Conservation (phyloP, 75 land plant species). For the Selaginella tamariscina region DNA sequence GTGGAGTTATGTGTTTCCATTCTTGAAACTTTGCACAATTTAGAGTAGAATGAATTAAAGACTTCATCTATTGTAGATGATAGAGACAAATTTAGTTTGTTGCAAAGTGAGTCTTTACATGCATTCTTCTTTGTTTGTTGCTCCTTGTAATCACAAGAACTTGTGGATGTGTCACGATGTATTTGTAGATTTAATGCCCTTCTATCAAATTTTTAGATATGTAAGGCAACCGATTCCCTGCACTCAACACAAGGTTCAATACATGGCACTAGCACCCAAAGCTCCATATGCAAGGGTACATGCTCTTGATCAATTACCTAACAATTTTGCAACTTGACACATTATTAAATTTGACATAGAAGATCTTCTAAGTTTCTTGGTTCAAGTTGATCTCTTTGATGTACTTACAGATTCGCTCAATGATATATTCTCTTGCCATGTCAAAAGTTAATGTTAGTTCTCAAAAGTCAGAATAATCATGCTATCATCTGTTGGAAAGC, state of each 20-base stretch:
- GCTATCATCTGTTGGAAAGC: no score
- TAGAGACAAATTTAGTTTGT: not conserved
- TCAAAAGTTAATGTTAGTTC: no score
- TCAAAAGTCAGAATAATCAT: no score
- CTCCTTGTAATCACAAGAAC: not conserved
- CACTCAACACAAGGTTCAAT: constrained; percentile 3
- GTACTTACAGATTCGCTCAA: no score
- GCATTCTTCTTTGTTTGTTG: not conserved
- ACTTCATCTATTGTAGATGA: not conserved
- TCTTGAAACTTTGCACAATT: not conserved
- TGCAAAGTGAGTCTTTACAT: not conserved
- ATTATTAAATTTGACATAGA: no score
- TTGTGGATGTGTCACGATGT: not conserved
- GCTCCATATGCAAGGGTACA: no score
- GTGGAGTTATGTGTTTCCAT: not conserved
- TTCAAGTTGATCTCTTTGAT: no score
- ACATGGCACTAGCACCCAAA: not conserved
- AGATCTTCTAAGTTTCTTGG: no score
- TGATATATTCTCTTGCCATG: no score
- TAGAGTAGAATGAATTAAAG: not conserved
- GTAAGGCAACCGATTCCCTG: not conserved
- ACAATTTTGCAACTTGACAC: no score
- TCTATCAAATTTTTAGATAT: not conserved
- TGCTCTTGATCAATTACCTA: no score
- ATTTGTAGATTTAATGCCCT: not conserved